These are phyloP conservation scores for Plasmodium gonderi DNA, from an alignment of 169 alveolate genomes.

Conservation along the genomic window DNA sequence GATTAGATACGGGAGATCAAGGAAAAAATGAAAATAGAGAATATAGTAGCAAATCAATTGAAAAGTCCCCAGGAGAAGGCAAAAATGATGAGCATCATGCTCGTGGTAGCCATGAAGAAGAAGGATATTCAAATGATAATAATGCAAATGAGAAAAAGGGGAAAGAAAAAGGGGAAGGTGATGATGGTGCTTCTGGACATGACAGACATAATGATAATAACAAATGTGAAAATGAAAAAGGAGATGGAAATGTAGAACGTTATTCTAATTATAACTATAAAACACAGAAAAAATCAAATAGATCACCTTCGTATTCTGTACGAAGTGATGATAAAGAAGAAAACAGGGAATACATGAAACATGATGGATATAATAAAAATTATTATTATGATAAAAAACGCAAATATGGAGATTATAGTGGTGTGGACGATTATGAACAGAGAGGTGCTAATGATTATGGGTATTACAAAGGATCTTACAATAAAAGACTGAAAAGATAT, in stretches of 20 bases:
- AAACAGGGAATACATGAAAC: background rate
- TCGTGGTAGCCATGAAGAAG: background rate
- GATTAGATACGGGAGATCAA: background rate
- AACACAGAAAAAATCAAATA: background rate
- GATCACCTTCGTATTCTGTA: background rate
- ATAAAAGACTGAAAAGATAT: constrained; percentile 21
- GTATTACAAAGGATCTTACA: background rate
- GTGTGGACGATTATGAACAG: background rate
- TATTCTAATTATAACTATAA: background rate
- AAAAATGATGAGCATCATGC: background rate
- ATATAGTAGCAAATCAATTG: background rate
- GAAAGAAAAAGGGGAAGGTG: background rate
- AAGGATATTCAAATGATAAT: background rate
- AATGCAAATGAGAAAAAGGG: constrained; percentile 5
- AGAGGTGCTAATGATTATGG: background rate
- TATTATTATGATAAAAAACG: constrained; percentile 41
- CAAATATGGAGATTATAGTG: background rate
- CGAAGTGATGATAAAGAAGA: background rate
- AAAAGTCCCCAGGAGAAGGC: background rate
- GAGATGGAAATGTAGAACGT: background rate
- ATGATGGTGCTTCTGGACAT: background rate
- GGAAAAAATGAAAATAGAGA: background rate
- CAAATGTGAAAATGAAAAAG: constrained; percentile 18
- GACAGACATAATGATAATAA: background rate
- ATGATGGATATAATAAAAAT: constrained; percentile 5